These are phyloP conservation scores for Adansonia rubrostipa DNA, from an alignment of 441 rosid genomes.

Conservation along the genomic window DNA sequence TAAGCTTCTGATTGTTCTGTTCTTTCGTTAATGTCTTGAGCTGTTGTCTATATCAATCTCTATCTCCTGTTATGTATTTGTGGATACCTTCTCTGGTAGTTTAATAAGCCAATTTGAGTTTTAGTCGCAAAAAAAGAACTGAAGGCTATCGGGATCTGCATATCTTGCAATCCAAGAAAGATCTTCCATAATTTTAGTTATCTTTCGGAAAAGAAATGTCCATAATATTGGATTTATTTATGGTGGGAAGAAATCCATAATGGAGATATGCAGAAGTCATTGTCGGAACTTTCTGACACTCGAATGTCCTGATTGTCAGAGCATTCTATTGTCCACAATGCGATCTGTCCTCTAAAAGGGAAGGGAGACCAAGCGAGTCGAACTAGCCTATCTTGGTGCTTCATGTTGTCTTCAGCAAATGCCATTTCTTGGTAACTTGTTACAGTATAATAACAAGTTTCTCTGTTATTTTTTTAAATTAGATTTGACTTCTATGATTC, in stretches of 20 bases:
- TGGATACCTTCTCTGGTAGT: neutral
- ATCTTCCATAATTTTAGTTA: neutral
- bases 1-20: neutral
- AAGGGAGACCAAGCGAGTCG: too few relatives aligned
- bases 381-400: neutral
- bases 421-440: neutral
- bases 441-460: neutral
- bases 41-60: neutral
- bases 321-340: too few relatives aligned
- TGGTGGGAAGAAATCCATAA: neutral
- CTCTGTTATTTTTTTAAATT: neutral
- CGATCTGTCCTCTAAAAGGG: too few relatives aligned
- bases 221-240: neutral
- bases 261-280: too few relatives aligned
- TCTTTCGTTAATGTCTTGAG: neutral
- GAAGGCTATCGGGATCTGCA: neutral
- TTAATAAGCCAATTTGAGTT: neutral
- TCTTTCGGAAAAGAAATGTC: neutral
- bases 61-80: neutral
- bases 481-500: neutral
- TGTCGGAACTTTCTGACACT: too few relatives aligned
- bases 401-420: neutral
- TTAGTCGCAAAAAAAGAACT: neutral
- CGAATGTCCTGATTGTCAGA: too few relatives aligned
- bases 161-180: neutral